Evolutionary conservation across 331 rosid species (phyloP).

Genomic region (Malus hybrid): DNA sequence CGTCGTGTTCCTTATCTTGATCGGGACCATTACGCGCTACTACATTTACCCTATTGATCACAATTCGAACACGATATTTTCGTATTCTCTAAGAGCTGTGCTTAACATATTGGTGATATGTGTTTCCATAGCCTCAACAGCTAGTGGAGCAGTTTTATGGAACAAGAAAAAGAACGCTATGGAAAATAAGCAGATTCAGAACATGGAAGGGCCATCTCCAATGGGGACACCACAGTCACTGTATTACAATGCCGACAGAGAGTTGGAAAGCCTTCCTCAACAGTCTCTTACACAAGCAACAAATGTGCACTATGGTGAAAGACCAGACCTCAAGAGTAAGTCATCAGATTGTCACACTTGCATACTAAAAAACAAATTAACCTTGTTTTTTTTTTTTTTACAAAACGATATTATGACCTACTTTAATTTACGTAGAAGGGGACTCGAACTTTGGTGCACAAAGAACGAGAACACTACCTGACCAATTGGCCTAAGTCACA

Average conservation of each 20-base stretch:
- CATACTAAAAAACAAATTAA: neutral
- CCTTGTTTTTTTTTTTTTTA: neutral
- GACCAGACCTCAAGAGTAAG: slow-evolving; percentile 62
- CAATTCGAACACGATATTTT: slow-evolving; percentile 25
- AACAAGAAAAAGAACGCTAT: slow-evolving; percentile 37
- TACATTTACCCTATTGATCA: slow-evolving; percentile 60
- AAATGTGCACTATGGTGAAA: slow-evolving; percentile 53
- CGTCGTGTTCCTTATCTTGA: slow-evolving; percentile 41
- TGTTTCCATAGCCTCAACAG: slow-evolving; percentile 28
- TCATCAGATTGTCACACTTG: neutral
- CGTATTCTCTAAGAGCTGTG: slow-evolving; percentile 19
- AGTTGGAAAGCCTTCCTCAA: slow-evolving; percentile 53
- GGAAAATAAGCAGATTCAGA: slow-evolving; percentile 42
- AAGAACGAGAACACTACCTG: too few relatives aligned
- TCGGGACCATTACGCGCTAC: slow-evolving; percentile 38
- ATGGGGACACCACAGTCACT: slow-evolving; percentile 24
- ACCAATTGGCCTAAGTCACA: too few relatives aligned
- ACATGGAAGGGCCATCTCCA: slow-evolving; percentile 38
- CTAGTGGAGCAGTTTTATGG: slow-evolving; percentile 39
- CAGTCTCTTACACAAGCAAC: slow-evolving; percentile 40
- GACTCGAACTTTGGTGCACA: too few relatives aligned
- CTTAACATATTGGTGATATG: slow-evolving; percentile 44
- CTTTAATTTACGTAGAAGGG: too few relatives aligned
- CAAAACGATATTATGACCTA: too few relatives aligned
- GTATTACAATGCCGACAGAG: slow-evolving; percentile 37